Evolutionary conservation across 768 basidiomycete genomes (phyloP).

Genomic region (Pleurotus tuber-regium): DNA sequence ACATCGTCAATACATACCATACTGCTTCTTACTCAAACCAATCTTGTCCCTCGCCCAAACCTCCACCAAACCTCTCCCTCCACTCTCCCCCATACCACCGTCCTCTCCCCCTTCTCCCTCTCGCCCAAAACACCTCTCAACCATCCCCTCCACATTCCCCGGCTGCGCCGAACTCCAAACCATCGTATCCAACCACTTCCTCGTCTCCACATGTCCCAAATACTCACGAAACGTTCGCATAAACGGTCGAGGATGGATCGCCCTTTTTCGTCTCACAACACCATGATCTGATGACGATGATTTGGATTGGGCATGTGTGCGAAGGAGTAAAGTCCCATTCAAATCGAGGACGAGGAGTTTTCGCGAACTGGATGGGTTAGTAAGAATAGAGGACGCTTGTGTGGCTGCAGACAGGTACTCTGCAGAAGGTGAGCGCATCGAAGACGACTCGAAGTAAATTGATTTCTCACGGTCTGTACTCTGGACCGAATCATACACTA

Average conservation of each 20-base stretch:
- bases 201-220: slow-evolving; percentile 61
- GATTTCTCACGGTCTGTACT: too few relatives aligned
- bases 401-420: neutral
- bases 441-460: too few relatives aligned
- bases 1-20: slow-evolving; percentile 64
- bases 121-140: slow-evolving; percentile 51
- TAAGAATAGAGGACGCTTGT: neutral
- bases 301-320: too few relatives aligned
- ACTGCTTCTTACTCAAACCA: slow-evolving; percentile 60
- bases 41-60: slow-evolving; percentile 82
- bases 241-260: slow-evolving; percentile 62
- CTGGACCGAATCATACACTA: too few relatives aligned
- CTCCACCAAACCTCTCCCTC: slow-evolving; percentile 41
- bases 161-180: slow-evolving; percentile 89
- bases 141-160: slow-evolving; percentile 76
- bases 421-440: neutral
- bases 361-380: slow-evolving; percentile 27
- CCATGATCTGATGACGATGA: too few relatives aligned
- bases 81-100: slow-evolving; percentile 6
- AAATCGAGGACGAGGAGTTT: slow-evolving; percentile 77
- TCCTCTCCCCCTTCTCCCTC: slow-evolving; percentile 20
- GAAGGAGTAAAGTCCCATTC: slow-evolving; percentile 71
- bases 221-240: slow-evolving; percentile 59
- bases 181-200: slow-evolving; percentile 76
- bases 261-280: too few relatives aligned